phyloP scores from a whole-genome alignment of 2,329 filamentous ascomycete species.

The Fusarium austroafricanum region DNA sequence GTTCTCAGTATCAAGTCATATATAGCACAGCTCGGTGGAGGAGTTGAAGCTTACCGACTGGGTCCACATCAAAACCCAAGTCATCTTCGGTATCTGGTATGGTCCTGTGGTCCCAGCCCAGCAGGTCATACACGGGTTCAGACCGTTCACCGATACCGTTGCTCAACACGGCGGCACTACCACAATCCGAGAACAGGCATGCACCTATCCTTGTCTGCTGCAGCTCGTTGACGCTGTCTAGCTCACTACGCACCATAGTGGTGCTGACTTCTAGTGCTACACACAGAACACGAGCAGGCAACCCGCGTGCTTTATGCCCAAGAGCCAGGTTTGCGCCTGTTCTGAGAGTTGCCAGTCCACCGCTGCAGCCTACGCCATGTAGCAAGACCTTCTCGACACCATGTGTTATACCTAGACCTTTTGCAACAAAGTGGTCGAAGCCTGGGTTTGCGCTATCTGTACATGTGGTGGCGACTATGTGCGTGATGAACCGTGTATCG shows the following conservation, averaged over 20 bases:
- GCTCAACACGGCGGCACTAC: slow-evolving; percentile 72
- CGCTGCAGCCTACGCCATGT: slow-evolving; percentile 74
- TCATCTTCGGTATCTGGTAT: slow-evolving; percentile 71
- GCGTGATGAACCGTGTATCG: slow-evolving; percentile 67
- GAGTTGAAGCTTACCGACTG: slow-evolving; percentile 59
- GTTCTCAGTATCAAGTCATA: slow-evolving; percentile 28
- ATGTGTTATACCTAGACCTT: slow-evolving; percentile 66
- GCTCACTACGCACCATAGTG: slow-evolving; percentile 71
- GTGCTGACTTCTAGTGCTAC: slow-evolving; percentile 73
- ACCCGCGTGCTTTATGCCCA: slow-evolving; percentile 68
- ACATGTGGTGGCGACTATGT: slow-evolving; percentile 75
- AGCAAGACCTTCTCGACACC: slow-evolving; percentile 73
- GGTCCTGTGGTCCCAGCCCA: slow-evolving; percentile 73
- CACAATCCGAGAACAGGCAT: slow-evolving; percentile 76
- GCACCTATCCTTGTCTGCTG: slow-evolving; percentile 74
- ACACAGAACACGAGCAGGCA: slow-evolving; percentile 72
- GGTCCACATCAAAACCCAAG: slow-evolving; percentile 74
- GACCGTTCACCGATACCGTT: slow-evolving; percentile 67
- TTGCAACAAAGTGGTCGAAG: slow-evolving; percentile 73
- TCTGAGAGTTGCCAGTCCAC: slow-evolving; percentile 70
- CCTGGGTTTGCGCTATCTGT: slow-evolving; percentile 77
- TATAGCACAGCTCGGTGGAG: background rate
- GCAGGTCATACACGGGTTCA: slow-evolving; percentile 66
- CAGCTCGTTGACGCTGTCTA: slow-evolving; percentile 69
- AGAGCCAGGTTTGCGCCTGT: slow-evolving; percentile 75